Percentiles rank a stretch among this genome's conserved stretches.
Conservation (phyloP, 495 filamentous ascomycete species). For the Haplographium delicatum region DNA sequence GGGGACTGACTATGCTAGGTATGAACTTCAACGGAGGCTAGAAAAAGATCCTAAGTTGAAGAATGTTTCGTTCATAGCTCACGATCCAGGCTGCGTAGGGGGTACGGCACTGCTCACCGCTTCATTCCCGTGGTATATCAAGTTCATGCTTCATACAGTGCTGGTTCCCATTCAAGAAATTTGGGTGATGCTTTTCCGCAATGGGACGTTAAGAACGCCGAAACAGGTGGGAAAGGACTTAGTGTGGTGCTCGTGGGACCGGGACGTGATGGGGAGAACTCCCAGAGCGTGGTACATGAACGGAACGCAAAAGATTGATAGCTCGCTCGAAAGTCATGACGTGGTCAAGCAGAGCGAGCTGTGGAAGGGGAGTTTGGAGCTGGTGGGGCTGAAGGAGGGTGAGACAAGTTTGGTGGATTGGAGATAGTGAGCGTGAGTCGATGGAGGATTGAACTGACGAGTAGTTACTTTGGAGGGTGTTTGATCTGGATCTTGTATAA, state of each 20-base stretch:
- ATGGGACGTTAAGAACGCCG: conserved; percentile 2
- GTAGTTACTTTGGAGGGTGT: no score
- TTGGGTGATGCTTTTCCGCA: background rate
- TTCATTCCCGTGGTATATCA: background rate
- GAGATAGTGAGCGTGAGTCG: no score
- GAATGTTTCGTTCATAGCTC: background rate
- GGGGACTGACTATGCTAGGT: background rate
- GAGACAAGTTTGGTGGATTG: background rate
- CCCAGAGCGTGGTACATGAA: background rate
- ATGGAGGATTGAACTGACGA: no score
- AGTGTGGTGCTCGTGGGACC: conserved; percentile 7
- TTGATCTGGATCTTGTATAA: no score
- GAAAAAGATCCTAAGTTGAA: background rate
- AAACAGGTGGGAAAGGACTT: background rate
- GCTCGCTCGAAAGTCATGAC: conserved; percentile 1
- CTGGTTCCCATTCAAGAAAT: background rate
- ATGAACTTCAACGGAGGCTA: conserved; percentile 1
- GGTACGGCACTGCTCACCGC: conserved; percentile 1
- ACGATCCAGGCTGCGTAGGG: conserved; percentile 2
- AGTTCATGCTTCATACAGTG: background rate
- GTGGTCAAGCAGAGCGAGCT: background rate
- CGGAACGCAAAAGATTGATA: background rate
- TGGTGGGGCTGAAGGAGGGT: background rate
- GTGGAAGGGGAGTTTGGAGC: background rate
- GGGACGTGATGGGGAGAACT: background rate